Conservation (phyloP, 2,329 filamentous ascomycete genomes). For the Neodidymelliopsis sp. region DNA sequence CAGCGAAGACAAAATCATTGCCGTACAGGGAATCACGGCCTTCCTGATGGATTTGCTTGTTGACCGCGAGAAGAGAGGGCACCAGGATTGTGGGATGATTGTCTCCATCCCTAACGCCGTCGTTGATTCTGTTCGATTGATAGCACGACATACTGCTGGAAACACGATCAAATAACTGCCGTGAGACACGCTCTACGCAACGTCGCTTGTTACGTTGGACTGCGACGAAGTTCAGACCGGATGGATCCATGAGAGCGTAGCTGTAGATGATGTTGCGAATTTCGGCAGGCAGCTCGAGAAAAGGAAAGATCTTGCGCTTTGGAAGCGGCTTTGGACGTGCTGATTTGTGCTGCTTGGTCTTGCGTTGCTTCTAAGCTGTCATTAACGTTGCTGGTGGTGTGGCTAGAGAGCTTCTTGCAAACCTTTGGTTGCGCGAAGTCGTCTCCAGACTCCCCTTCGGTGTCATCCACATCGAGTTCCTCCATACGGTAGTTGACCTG, state of each 20-base stretch:
- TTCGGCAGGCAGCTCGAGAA: slow-evolving; percentile 45
- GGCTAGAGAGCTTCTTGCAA: slow-evolving; percentile 4
- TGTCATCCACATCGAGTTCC: slow-evolving; percentile 32
- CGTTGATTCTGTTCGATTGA: slow-evolving; percentile 13
- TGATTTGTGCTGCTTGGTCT: slow-evolving; percentile 17
- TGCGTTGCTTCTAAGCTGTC: slow-evolving; percentile 31
- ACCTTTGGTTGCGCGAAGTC: slow-evolving; percentile 37
- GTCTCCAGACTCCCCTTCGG: slow-evolving; percentile 26
- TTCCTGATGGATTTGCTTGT: slow-evolving; percentile 41
- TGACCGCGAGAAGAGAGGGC: slow-evolving; percentile 39
- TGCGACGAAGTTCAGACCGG: slow-evolving; percentile 35
- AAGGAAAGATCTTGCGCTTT: slow-evolving; percentile 44
- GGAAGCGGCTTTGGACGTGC: slow-evolving; percentile 29
- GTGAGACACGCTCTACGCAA: slow-evolving; percentile 31
- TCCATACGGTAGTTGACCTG: slow-evolving; percentile 41
- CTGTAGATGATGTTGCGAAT: slow-evolving; percentile 46
- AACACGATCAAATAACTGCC: not conserved
- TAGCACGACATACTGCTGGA: not conserved
- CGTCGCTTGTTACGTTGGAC: slow-evolving; percentile 39
- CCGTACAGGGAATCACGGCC: slow-evolving; percentile 36
- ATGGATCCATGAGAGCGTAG: slow-evolving; percentile 35
- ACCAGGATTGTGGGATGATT: slow-evolving; percentile 21
- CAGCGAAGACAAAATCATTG: slow-evolving; percentile 38
- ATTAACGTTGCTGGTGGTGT: slow-evolving; percentile 12
- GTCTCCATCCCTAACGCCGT: slow-evolving; percentile 12